phyloP scores from a whole-genome alignment of 805 yeast genomes.

The Zygosaccharomyces gambellarensis region DNA sequence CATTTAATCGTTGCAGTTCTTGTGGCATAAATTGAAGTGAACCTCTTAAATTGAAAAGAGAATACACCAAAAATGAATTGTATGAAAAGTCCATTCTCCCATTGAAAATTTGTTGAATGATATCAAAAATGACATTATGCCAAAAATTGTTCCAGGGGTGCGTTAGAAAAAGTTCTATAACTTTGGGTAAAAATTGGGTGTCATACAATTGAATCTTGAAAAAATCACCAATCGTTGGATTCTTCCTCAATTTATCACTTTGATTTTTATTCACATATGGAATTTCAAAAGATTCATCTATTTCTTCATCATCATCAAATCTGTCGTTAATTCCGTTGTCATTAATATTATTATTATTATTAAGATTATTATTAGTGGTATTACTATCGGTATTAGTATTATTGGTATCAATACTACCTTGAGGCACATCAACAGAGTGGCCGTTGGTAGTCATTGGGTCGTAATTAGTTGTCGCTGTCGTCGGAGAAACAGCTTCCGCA shows the following conservation, averaged over 20 bases:
- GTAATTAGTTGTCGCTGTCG: not conserved
- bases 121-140: constrained; percentile 95
- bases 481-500: constrained; percentile 3
- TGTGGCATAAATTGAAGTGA: constrained; percentile 17
- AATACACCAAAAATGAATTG: constrained; percentile 62
- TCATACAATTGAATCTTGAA: constrained; percentile 81
- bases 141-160: constrained; percentile 97
- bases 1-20: not conserved
- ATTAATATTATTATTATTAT: constrained; percentile 25
- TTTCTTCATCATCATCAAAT: constrained; percentile 23
- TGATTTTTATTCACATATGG: constrained; percentile 39
- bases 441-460: not conserved
- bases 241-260: constrained; percentile 40
- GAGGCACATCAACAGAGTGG: not conserved
- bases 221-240: constrained; percentile 80
- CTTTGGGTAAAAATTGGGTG: constrained; percentile 58
- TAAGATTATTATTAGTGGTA: not conserved
- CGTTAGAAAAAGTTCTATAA: constrained; percentile 69
- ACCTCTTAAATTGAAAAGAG: constrained; percentile 26
- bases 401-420: constrained; percentile 8
- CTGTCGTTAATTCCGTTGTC: constrained; percentile 25
- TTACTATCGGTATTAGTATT: not conserved
- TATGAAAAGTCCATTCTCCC: constrained; percentile 83
- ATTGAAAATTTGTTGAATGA: constrained; percentile 89
- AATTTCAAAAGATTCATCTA: constrained; percentile 34